Conservation (phyloP, 31 red algal species). For the Pterothamnion heteromorphum region DNA sequence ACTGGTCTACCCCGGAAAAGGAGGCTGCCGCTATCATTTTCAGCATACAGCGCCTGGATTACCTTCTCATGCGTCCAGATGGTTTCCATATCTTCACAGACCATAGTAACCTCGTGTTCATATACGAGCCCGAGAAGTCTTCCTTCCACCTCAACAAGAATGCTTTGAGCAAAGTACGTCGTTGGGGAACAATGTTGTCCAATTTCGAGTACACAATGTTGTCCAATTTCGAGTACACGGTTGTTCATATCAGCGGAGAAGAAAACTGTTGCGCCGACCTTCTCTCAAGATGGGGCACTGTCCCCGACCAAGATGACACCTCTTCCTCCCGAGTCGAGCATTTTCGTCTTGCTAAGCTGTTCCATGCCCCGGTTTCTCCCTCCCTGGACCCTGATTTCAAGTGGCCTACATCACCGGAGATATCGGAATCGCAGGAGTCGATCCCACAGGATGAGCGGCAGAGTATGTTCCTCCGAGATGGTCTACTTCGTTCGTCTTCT, state of each 20-base stretch:
- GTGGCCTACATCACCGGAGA: not conserved
- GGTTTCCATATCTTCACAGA: not conserved
- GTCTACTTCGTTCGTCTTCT: not conserved
- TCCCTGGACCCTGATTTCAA: not conserved
- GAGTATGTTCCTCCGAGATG: not conserved
- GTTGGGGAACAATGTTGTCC: slow-evolving; percentile 27
- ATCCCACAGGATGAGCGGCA: too few relatives aligned
- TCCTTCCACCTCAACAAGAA: too few relatives aligned
- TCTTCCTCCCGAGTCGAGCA: not conserved
- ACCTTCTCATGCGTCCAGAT: not conserved
- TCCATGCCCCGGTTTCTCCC: not conserved
- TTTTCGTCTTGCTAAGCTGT: not conserved
- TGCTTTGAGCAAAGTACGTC: slow-evolving; percentile 28
- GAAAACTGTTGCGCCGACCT: not conserved
- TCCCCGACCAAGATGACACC: not conserved
- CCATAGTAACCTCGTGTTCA: slow-evolving; percentile 7
- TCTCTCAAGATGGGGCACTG: not conserved
- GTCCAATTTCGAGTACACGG: too few relatives aligned
- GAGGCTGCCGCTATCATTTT: not conserved
- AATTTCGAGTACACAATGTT: not conserved
- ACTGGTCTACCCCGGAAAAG: slow-evolving; percentile 13
- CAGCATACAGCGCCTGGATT: not conserved
- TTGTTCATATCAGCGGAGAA: not conserved
- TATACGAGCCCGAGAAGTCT: too few relatives aligned
- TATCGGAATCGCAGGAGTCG: not conserved